Evolutionary conservation across 192 early-diverging fungal genomes (phyloP), one percentile per base, ranked within the genome.

Genomic region (Coemansia sp.): DNA sequence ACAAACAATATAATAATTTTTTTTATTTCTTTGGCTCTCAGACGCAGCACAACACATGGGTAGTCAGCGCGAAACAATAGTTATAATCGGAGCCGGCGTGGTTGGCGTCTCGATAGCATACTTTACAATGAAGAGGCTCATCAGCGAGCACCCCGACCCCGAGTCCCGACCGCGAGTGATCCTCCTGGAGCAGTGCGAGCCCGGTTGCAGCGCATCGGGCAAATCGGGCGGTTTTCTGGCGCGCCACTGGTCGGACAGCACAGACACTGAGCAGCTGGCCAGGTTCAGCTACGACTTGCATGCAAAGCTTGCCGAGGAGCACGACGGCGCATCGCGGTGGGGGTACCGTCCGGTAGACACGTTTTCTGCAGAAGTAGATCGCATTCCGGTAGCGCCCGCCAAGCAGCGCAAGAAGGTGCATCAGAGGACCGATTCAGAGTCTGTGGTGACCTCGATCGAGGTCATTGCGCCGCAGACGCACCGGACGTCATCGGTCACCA

Each of bases 211-310:
- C 45, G 78, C 78, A 31, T 81, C 78, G 20, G 79, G 79, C 5
- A 82, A 82, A 58, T 72, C 74, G 0, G 79, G 79, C 48, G 79
- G 79, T 17, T 82, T 82, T 25, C 64, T 82, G n/a, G 79, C 79
- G 29, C 70, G 79, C 25, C 73, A 82, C 31, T 82, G 79, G 79
- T 82, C 79, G 5, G 74, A 82, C 25, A 74, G 79, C 54, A 82
- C 79, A 12, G 79, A 82, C 50, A 82, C 74, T 0, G 74, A 82
- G 67, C 70, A 75, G 71, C 79, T 82, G n/a, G 79, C 74, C 17
- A 66, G 70, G 59, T 76, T 76, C 69, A 73, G 79, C 57, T 82
- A 76, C 64, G 79, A 82, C 54, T 67, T 82, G 56, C 79, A 82
- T 38, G 74, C 63, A 32, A 70, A 67, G 61, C 79, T 82, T 11